Conservation (phyloP, 2,329 filamentous ascomycete genomes). For the Cladophialophora exuberans region DNA sequence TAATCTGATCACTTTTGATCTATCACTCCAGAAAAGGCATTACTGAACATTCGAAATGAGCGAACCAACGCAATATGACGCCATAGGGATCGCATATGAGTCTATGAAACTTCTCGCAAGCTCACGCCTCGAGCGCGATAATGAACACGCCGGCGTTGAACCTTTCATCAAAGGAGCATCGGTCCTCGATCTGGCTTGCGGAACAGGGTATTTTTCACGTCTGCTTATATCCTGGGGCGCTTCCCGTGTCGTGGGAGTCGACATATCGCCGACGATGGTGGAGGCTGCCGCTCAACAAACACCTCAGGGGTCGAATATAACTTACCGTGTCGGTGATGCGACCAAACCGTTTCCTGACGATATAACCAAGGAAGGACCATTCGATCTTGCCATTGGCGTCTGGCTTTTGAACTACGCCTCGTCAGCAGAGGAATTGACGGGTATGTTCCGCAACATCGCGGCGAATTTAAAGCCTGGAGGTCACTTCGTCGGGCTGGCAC, state of each 20-base stretch:
- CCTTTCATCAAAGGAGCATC: not conserved
- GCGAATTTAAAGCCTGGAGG: conserved; percentile 41
- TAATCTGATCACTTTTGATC: no score
- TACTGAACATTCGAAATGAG: no score
- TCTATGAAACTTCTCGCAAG: no score
- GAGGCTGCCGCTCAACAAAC: conserved; percentile 29
- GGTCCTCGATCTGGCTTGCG: conserved; percentile 46
- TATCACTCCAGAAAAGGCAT: no score
- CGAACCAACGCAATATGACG: no score
- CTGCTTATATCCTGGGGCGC: conserved; percentile 41
- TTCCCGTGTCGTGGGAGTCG: conserved; percentile 40
- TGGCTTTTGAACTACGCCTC: conserved; percentile 46
- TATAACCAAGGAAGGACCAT: conserved; percentile 37
- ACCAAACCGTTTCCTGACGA: not conserved
- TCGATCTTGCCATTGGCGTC: conserved; percentile 42
- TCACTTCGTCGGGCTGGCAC: conserved; percentile 39
- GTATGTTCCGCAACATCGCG: conserved; percentile 42
- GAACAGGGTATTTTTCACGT: conserved; percentile 43
- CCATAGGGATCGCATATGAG: no score
- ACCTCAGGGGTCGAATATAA: not conserved
- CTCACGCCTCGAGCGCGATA: no score
- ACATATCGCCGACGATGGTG: conserved; percentile 42
- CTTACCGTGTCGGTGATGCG: conserved; percentile 1
- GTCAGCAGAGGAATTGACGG: conserved; percentile 34
- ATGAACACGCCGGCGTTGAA: no score